Conservation (phyloP, 345 rosid species). For the Pseudoturritis turrita region DNA sequence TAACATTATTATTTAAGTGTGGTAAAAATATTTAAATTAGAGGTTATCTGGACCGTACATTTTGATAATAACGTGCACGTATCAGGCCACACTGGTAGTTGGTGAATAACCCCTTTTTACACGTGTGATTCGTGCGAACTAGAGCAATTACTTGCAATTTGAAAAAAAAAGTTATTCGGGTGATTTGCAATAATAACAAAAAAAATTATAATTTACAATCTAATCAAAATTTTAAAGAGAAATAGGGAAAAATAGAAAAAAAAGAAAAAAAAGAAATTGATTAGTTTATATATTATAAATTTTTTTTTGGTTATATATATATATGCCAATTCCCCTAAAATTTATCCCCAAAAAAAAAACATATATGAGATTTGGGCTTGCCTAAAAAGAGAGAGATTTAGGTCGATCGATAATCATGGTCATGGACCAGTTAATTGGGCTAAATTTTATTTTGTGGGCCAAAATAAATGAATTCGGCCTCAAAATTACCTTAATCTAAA, state of each 20-base stretch:
- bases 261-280: too few species aligned
- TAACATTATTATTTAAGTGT: background rate
- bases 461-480: background rate
- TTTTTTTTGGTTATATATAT: too few species aligned
- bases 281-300: too few species aligned
- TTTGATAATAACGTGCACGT: constrained; percentile 17
- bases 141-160: background rate
- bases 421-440: background rate
- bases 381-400: background rate
- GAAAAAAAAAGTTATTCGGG: too few species aligned
- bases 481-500: background rate
- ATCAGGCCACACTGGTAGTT: constrained; percentile 8
- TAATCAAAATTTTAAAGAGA: too few species aligned
- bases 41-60: background rate
- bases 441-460: background rate
- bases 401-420: background rate
- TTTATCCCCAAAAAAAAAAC: too few species aligned
- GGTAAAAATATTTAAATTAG: background rate
- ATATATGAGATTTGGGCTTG: too few species aligned
- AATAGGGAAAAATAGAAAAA: too few species aligned
- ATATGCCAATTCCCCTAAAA: too few species aligned
- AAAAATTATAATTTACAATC: too few species aligned
- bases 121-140: background rate
- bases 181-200: too few species aligned
- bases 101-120: background rate